Evolutionary conservation across 495 filamentous ascomycete genomes (phyloP).

Genomic region (Eremomyces bilateralis): DNA sequence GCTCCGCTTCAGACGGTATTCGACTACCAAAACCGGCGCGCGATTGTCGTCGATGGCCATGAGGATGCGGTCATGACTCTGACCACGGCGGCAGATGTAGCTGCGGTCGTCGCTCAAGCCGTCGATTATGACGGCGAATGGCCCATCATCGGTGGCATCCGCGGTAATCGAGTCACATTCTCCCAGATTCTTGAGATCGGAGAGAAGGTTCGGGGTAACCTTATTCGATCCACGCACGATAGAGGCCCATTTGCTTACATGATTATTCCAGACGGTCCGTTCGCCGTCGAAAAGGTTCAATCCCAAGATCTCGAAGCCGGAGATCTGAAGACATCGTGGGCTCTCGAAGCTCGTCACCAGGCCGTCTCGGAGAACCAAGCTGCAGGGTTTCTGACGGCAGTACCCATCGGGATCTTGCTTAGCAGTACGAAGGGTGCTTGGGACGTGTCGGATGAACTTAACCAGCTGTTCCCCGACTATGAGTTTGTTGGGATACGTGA

Average conservation of each 20-base stretch:
- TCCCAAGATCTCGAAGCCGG: constrained; percentile 8
- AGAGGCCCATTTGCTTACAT: constrained; percentile 4
- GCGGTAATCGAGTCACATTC: constrained; percentile 23
- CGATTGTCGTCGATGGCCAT: constrained; percentile 25
- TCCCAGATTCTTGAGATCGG: constrained; percentile 24
- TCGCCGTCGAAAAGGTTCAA: constrained; percentile 24
- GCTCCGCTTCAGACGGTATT: constrained; percentile 18
- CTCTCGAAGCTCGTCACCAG: constrained; percentile 15
- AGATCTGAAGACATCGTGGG: constrained; percentile 6
- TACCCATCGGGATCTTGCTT: constrained; percentile 22
- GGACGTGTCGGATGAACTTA: constrained; percentile 29
- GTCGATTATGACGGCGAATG: constrained; percentile 33
- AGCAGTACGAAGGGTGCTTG: constrained; percentile 20
- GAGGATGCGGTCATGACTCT: constrained; percentile 24
- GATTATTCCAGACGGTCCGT: constrained; percentile 12
- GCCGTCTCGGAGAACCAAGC: constrained; percentile 22
- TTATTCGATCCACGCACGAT: not conserved
- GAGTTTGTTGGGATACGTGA: constrained; percentile 25
- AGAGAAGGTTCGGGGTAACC: constrained; percentile 28
- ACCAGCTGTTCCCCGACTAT: constrained; percentile 29
- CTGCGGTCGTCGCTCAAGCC: constrained; percentile 25
- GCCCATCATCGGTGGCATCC: constrained; percentile 32
- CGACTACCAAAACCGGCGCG: constrained; percentile 28
- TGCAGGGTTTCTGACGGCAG: constrained; percentile 13
- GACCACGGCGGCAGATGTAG: constrained; percentile 26